These are phyloP conservation scores for Cucurbita argyrosperma DNA, from an alignment of 306 rosid genomes.

Conservation along the genomic window DNA sequence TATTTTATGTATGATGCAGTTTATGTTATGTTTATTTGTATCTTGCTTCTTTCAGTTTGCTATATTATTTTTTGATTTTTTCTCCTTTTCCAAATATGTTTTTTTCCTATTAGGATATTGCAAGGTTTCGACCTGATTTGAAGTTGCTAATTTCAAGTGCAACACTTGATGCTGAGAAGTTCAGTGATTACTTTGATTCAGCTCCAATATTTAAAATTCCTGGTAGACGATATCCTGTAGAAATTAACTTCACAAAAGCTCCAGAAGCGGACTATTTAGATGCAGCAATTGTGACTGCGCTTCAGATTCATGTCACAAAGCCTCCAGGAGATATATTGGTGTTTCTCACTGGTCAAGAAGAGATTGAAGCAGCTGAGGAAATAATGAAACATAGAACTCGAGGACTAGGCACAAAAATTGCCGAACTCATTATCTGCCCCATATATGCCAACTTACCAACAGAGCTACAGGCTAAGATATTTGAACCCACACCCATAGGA, in stretches of 20 bases:
- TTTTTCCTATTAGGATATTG: constrained; percentile 45
- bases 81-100: constrained; percentile 6
- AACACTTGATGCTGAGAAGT: constrained; percentile 90
- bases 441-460: constrained; percentile 93
- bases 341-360: constrained; percentile 93
- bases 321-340: constrained; percentile 81
- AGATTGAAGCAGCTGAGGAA: constrained; percentile 95
- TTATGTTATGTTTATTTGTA: background rate
- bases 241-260: constrained; percentile 75
- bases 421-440: constrained; percentile 88
- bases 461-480: constrained; percentile 84
- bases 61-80: background rate
- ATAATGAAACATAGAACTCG: constrained; percentile 73
- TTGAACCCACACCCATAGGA: constrained; percentile 95
- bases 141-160: constrained; percentile 93
- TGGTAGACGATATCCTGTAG: constrained; percentile 87
- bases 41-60: background rate
- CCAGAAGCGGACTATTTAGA: constrained; percentile 97
- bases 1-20: background rate
- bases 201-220: constrained; percentile 96
- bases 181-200: constrained; percentile 80
- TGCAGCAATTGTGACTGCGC: constrained; percentile 87
- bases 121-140: constrained; percentile 86
- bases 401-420: constrained; percentile 87
- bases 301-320: constrained; percentile 88